Evolutionary conservation across 2,329 filamentous ascomycete genomes (phyloP), one percentile per base, ranked within the genome.

Genomic region (Dothidotthia symphoricarpi): DNA sequence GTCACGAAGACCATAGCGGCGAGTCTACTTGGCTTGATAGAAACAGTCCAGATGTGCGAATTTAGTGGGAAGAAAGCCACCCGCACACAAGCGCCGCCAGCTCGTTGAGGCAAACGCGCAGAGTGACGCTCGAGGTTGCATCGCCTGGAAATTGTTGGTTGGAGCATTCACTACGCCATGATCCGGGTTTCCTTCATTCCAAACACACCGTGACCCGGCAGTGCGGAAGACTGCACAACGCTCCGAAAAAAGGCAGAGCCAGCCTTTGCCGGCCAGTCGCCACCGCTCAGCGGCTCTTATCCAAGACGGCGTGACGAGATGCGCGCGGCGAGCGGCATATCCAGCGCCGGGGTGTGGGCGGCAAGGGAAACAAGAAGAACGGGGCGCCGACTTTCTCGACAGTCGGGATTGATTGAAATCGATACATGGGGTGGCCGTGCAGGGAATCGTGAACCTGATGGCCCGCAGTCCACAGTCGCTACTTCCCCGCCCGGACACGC

Each of bases 401-500:
- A 31, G 36, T 41, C 34, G 32, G 36, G 40, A 40, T 38, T 34
- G 34, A 44, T 38, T 34, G 34, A 44, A 36, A 32, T 36, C 42
- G 43, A 36, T 47, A 51, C 42, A 46, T 35, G 44, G 38, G 38
- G 47, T 45, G 51, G 27, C 36, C 40, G 34, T 24, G 45, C 48
- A 47, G 42, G 53, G 45, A 47, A 46, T 48, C 43, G 48, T 51
- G 43, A 53, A 42, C 44, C 44, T 43, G 49, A 60, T 63, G 60
- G 64, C 60, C 59, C 64, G 61, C 62, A 64, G 57, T 32, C 39
- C 49, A 57, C 59, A 58, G 46, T 44, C 61, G 35, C 43, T 56
- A 51, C 47, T 52, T 48, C 46, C 51, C 48, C 50, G 39, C 49
- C 27, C 38, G 34, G 41, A 19, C 36, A 41, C 58, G 43, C 54